These are phyloP conservation scores for Solanum hybrid DNA, from an alignment of 305 asterid genomes.

Conservation along the genomic window DNA sequence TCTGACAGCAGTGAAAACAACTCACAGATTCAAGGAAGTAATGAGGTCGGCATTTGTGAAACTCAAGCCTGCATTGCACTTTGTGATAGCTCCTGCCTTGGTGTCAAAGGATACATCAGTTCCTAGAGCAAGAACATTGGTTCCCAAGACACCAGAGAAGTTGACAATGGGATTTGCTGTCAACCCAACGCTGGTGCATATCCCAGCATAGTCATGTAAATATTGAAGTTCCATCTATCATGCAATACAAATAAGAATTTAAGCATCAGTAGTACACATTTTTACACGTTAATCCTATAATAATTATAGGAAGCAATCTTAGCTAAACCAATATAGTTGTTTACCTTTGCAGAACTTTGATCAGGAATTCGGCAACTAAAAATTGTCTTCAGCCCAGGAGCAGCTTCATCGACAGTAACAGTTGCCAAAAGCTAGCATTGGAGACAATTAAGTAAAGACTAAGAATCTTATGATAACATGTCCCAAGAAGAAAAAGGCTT, in stretches of 20 bases:
- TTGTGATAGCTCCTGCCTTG: slow-evolving; percentile 15
- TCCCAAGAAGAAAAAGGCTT: background rate
- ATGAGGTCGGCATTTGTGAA: slow-evolving; percentile 17
- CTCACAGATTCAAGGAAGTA: slow-evolving; percentile 22
- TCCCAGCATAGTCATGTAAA: slow-evolving; percentile 66
- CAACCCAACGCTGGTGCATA: slow-evolving; percentile 63
- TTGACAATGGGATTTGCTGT: slow-evolving; percentile 60
- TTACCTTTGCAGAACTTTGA: slow-evolving; percentile 66
- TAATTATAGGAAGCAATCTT: background rate
- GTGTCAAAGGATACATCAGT: slow-evolving; percentile 22
- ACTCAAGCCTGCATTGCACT: slow-evolving; percentile 16
- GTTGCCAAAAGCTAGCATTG: slow-evolving; percentile 40
- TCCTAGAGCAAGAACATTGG: slow-evolving; percentile 12
- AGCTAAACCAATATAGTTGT: background rate
- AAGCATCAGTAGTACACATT: background rate
- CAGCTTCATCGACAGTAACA: slow-evolving; percentile 43
- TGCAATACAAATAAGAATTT: background rate
- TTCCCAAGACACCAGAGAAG: slow-evolving; percentile 22
- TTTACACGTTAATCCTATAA: background rate
- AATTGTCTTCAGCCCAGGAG: slow-evolving; percentile 60
- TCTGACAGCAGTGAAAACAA: background rate
- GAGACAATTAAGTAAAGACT: background rate
- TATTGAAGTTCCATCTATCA: slow-evolving; percentile 63
- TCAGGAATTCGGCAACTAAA: slow-evolving; percentile 51
- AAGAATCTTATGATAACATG: background rate